Evolutionary conservation across 1,284 basidiomycete species (phyloP).

Genomic region (Papiliotrema flavescens): DNA sequence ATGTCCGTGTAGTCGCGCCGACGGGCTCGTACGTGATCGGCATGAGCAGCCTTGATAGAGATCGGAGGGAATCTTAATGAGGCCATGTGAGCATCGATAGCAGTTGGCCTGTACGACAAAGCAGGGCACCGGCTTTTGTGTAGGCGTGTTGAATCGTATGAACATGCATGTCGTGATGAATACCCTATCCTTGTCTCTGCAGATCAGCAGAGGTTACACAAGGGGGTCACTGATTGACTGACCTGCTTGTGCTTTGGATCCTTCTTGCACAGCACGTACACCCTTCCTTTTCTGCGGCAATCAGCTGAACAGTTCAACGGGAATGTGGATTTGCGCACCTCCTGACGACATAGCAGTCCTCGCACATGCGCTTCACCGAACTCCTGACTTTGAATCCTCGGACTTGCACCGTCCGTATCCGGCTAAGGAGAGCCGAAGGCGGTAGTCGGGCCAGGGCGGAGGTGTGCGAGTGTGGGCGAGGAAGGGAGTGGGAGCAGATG

Average conservation of each 20-base stretch:
- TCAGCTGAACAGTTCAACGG: neutral
- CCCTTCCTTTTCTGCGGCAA: slow-evolving; percentile 68
- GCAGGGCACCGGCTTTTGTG: too few species aligned
- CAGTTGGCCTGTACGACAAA: too few species aligned
- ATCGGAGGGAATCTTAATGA: too few species aligned
- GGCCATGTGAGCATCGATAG: too few species aligned
- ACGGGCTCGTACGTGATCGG: neutral
- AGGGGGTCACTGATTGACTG: too few species aligned
- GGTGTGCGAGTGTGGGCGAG: neutral
- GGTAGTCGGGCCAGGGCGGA: slow-evolving; percentile 1
- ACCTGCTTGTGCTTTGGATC: slow-evolving; percentile 99
- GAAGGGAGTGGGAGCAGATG: neutral
- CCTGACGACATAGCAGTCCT: slow-evolving; percentile 78
- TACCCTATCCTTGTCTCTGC: neutral
- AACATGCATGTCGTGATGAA: neutral
- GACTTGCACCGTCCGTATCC: slow-evolving; percentile 22
- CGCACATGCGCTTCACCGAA: slow-evolving; percentile 88
- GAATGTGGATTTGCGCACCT: slow-evolving; percentile 33
- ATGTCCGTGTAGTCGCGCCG: neutral
- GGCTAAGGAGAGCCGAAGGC: neutral
- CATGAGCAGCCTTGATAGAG: too few species aligned
- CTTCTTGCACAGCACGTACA: slow-evolving; percentile 90
- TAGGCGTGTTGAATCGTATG: too few species aligned
- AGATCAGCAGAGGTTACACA: too few species aligned
- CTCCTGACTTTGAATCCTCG: slow-evolving; percentile 95